Evolutionary conservation across 768 basidiomycete species (phyloP), one percentile per base, ranked within the genome.

Genomic region (Pulveroboletus frians): DNA sequence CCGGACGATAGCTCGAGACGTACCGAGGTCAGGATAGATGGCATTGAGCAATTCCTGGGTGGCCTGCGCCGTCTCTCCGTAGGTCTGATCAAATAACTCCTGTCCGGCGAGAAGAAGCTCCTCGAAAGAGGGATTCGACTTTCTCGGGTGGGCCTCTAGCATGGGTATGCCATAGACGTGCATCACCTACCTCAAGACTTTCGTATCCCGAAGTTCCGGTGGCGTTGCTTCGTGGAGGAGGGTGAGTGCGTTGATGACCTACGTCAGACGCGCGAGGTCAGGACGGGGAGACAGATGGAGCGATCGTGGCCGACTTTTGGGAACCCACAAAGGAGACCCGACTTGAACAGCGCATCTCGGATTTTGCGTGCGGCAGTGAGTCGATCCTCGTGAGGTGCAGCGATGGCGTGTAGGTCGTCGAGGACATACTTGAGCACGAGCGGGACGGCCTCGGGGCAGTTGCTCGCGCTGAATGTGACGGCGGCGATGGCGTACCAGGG

Each of bases 21-120:
- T 54, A 83, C 84, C 83, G 61, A 85, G 69, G 58, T 86, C 84
- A 0, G 84, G 83, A 61, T 82, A 82, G 26, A 78, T 72, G 10
- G 65, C 53, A 55, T 71, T 65, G 15, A 86, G 60, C n/a, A 83
- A 52, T 3, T 44, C 51, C 50, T 78, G 76, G 3, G 83, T 76
- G 2, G 60, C 38, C 23, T 70, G 62, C 7, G 81, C 76, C 2
- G 78, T 80, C 31, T 78, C 74, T 14, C 83, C 81, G 51, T 86
- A 85, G 14, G 78, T 70, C 5, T 68, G 62, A 20, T 69, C 52
- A 60, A 80, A 85, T 47, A 74, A 67, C 4, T 53, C 61, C 45
- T 69, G 54, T 0, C 83, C 84, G 11, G 63, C 64, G 14, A 53
- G 59, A 15, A 69, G 64, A 48, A 76, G 69, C n/a, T 77, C 76